Evolutionary conservation across 2,329 filamentous ascomycete species (phyloP).

Genomic region (Colletotrichum lindemuthianum): DNA sequence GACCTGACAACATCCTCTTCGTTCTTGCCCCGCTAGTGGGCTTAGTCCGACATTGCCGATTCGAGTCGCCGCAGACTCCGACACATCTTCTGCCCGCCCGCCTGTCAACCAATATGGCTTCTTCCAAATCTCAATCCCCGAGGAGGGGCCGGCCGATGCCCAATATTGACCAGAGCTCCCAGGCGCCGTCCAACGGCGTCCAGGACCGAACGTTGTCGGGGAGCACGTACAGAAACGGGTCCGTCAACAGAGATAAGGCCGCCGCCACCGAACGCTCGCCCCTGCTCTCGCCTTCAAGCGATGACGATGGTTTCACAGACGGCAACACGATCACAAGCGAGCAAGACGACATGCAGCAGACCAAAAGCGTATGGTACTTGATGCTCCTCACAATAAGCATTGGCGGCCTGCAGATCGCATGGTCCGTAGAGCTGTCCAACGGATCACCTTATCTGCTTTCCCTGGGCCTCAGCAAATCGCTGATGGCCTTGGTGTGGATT

Average conservation of each 20-base stretch:
- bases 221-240: constrained; percentile 19
- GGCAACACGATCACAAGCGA: constrained; percentile 22
- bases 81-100: not conserved
- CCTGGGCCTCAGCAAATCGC: constrained; percentile 82
- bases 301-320: constrained; percentile 27
- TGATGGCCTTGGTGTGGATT: constrained; percentile 87
- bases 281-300: constrained; percentile 28
- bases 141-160: constrained; percentile 32
- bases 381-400: constrained; percentile 87
- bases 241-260: constrained; percentile 3
- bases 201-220: constrained; percentile 18
- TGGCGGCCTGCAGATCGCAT: constrained; percentile 90
- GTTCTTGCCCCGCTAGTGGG: constrained; percentile 30
- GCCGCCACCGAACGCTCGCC: constrained; percentile 30
- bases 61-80: constrained; percentile 9
- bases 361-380: constrained; percentile 87
- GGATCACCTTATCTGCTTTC: constrained; percentile 87
- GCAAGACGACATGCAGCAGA: constrained; percentile 58
- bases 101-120: constrained; percentile 22
- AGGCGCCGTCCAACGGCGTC: constrained; percentile 13
- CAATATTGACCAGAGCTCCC: constrained; percentile 27
- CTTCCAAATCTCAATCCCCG: constrained; percentile 22
- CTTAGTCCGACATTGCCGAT: constrained; percentile 13
- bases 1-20: constrained; percentile 17
- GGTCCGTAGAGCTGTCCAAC: constrained; percentile 94